These are phyloP conservation scores for Piromyces finnis DNA, from an alignment of 192 early-diverging fungal species.

Conservation along the genomic window DNA sequence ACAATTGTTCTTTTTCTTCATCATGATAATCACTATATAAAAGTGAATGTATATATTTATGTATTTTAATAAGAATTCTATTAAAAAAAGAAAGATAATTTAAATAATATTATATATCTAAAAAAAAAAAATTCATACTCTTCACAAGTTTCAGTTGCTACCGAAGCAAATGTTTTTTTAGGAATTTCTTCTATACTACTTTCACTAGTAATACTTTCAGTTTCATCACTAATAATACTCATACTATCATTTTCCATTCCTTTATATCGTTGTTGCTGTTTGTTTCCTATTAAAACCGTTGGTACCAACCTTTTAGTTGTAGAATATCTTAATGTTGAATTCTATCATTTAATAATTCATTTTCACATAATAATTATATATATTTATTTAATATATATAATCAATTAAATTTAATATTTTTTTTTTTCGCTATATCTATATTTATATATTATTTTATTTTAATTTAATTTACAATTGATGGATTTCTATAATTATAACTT, in stretches of 20 bases:
- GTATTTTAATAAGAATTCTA: too few species aligned
- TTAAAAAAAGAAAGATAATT: too few species aligned
- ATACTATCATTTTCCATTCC: background rate
- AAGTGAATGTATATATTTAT: too few species aligned
- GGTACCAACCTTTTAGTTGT: background rate
- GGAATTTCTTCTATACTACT: background rate
- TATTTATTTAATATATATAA: too few species aligned
- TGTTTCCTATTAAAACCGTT: background rate
- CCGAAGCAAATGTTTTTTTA: background rate
- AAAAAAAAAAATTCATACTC: too few species aligned
- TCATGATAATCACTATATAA: background rate
- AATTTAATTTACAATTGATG: background rate
- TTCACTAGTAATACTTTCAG: background rate
- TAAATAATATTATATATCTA: too few species aligned
- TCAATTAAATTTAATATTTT: too few species aligned
- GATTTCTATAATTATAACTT: background rate
- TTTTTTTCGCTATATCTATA: too few species aligned
- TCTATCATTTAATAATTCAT: too few species aligned
- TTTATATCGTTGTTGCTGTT: background rate
- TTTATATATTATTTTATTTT: too few species aligned
- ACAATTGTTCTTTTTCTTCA: background rate
- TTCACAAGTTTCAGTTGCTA: background rate
- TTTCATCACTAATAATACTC: background rate
- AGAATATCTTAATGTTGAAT: background rate
- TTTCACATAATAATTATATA: too few species aligned